phyloP scores from a whole-genome alignment of 345 rosid species.

The Eutrema heterophyllum region DNA sequence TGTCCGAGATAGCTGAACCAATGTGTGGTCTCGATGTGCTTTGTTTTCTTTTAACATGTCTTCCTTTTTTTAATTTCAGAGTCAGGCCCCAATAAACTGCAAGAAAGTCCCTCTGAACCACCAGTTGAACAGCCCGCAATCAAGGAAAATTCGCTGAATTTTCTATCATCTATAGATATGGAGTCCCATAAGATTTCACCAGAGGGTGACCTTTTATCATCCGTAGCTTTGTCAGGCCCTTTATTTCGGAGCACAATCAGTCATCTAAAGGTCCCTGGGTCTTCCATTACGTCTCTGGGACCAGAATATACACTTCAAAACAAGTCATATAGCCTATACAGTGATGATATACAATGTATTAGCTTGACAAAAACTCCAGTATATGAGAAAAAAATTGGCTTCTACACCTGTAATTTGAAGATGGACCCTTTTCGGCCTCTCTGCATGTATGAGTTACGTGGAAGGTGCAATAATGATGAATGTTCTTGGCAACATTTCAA shows the following conservation, averaged over 20 bases:
- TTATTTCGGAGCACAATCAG: constrained; percentile 46
- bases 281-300: constrained; percentile 21
- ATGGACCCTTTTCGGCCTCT: constrained; percentile 83
- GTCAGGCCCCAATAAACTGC: constrained; percentile 42
- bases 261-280: constrained; percentile 43
- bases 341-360: constrained; percentile 30
- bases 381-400: constrained; percentile 39
- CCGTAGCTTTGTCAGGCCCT: constrained; percentile 36
- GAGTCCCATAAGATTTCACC: constrained; percentile 28
- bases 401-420: constrained; percentile 43
- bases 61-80: constrained; percentile 13
- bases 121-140: constrained; percentile 24
- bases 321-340: constrained; percentile 23
- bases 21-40: not conserved
- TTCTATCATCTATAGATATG: constrained; percentile 27
- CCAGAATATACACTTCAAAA: constrained; percentile 28
- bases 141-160: constrained; percentile 16
- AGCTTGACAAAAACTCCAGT: constrained; percentile 27
- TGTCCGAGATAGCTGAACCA: too few species aligned
- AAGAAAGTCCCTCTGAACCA: constrained; percentile 34
- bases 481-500: constrained; percentile 93
- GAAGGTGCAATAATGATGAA: constrained; percentile 90
- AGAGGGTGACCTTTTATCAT: constrained; percentile 23
- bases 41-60: not conserved
- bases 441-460: constrained; percentile 91